phyloP scores from a whole-genome alignment of 2,329 filamentous ascomycete species.

The Pestalotiopsis sp. region DNA sequence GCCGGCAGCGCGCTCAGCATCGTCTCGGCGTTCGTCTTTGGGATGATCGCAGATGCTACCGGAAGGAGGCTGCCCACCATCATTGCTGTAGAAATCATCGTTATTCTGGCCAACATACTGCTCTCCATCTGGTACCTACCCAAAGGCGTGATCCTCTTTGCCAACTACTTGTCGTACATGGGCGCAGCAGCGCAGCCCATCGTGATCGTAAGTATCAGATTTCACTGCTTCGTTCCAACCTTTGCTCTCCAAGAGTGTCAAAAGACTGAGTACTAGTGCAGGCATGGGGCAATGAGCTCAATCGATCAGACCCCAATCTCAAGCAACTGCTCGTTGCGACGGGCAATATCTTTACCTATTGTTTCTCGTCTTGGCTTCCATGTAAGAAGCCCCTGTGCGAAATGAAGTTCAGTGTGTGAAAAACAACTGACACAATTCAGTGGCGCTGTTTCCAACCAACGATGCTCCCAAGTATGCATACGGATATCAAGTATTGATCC shows the following conservation, averaged over 20 bases:
- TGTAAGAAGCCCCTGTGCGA: neutral
- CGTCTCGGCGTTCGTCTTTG: neutral
- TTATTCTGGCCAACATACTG: slow-evolving; percentile 10
- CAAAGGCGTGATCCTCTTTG: slow-evolving; percentile 10
- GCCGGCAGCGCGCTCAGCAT: slow-evolving; percentile 4
- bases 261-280: neutral
- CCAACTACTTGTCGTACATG: slow-evolving; percentile 3
- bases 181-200: slow-evolving; percentile 3
- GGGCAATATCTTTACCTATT: neutral
- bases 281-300: slow-evolving; percentile 2
- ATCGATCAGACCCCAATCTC: neutral
- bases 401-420: neutral
- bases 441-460: neutral
- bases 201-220: neutral
- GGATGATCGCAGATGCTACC: neutral
- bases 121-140: slow-evolving; percentile 5
- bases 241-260: too few relatives aligned
- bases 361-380: neutral
- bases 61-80: neutral
- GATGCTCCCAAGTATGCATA: slow-evolving; percentile 5
- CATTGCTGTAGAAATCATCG: neutral
- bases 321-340: neutral
- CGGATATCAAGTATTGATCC: neutral
- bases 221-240: too few relatives aligned
- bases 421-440: neutral